Percentiles rank a stretch among this genome's conserved stretches.
Conservation (phyloP, 73 alveolate species). For the Paramecium tetraurelia region DNA sequence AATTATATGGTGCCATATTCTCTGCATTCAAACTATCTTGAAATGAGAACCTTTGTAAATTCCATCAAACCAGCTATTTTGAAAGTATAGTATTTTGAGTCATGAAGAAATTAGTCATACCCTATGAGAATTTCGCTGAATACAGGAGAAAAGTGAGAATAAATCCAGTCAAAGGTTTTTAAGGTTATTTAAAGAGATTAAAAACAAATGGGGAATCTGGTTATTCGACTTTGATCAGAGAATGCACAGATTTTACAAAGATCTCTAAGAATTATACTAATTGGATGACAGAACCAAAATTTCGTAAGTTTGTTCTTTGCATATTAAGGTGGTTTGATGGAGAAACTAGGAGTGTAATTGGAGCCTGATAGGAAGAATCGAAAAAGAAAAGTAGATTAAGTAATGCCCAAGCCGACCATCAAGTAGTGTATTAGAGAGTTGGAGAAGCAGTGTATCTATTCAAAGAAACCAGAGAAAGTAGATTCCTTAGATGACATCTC, state of each 20-base stretch:
- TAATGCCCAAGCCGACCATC: background rate
- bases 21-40: slow-evolving; percentile 71
- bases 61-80: slow-evolving; percentile 67
- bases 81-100: background rate
- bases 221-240: slow-evolving; percentile 22
- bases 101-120: slow-evolving; percentile 17
- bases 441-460: background rate
- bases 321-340: background rate
- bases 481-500: background rate
- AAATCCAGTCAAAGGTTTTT: slow-evolving; percentile 33
- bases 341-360: background rate
- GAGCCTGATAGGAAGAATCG: slow-evolving; percentile 16
- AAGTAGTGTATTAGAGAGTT: background rate
- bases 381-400: slow-evolving; percentile 21
- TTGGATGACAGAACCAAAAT: slow-evolving; percentile 5
- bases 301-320: background rate
- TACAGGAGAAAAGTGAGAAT: slow-evolving; percentile 41
- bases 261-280: background rate
- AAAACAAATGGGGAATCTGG: slow-evolving; percentile 53
- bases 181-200: slow-evolving; percentile 55
- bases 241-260: slow-evolving; percentile 29
- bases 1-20: slow-evolving; percentile 69
- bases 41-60: slow-evolving; percentile 69
- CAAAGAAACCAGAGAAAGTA: background rate
- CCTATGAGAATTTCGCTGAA: slow-evolving; percentile 46